Evolutionary conservation across 768 basidiomycete genomes (phyloP), one percentile per base, ranked within the genome.

Genomic region (Lactifluus subvellereus): DNA sequence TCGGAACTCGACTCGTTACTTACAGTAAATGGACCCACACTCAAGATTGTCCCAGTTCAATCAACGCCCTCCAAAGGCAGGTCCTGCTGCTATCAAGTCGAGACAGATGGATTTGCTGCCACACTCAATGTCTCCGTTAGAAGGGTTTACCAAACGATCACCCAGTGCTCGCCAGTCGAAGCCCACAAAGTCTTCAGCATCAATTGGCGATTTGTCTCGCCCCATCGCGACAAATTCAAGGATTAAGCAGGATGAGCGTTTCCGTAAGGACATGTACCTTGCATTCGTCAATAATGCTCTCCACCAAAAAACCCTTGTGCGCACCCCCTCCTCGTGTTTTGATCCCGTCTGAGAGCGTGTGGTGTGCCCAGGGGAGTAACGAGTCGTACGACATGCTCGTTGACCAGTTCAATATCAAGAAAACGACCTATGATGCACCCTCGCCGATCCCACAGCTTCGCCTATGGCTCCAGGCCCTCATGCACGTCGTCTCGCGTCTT

Each of bases 401-500:
- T 6, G 80, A 86, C 59, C 92, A 95, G 67, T 98, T 99, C 73
- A 84, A 84, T 67, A 74, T 77, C 11, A 82, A 81, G 64, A 75
- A 74, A 16, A 72, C 72, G 20, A 68, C 79, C 0, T 62, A 69
- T 45, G 69, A 74, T 57, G 64, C 70, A 6, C 69, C 74, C 37
- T 64, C 75, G 38, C 72, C 80, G 40, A 69, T 78, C 55, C 69
- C 79, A 57, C 84, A 91, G 67, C 75, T 95, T 51, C 84, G 88
- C 11, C 76, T 86, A 6, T 94, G 91, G 89, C 81, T 99, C 35
- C 79, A 86, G 35, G 91, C 94, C 0, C 80, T 99, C 32, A 89
- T 92, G 0, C 92, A 98, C 70, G 91, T 94, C 63, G 92, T 98
- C 59, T 95, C 94, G 30, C 84, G 91, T 47, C 79, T 99, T 37